Percentiles rank a stretch among this genome's conserved stretches.
Conservation (phyloP, 2,329 filamentous ascomycete genomes). For the Diplocarpon rosae region DNA sequence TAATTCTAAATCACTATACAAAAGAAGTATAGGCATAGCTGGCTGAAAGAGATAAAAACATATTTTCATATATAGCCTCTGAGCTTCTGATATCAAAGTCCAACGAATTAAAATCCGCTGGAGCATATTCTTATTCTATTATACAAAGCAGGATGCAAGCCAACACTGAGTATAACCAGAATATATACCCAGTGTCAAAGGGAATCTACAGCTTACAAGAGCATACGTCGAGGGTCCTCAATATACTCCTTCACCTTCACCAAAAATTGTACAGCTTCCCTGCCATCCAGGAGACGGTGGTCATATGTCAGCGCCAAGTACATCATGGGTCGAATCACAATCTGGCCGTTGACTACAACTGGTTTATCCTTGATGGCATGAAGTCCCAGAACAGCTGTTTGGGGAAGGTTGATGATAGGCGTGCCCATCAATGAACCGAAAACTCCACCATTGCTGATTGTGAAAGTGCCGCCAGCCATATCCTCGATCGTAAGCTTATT, state of each 20-base stretch:
- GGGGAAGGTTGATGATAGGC: constrained; percentile 94
- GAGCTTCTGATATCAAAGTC: no score
- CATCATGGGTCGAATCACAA: constrained; percentile 99
- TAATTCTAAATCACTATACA: no score
- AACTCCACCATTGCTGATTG: constrained; percentile 93
- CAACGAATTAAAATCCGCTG: no score
- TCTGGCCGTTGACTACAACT: constrained; percentile 81
- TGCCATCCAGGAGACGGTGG: constrained; percentile 86
- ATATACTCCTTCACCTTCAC: constrained; percentile 97
- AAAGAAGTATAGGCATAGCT: no score
- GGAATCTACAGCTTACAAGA: constrained; percentile 39
- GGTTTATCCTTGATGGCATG: constrained; percentile 95
- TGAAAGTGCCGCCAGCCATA: constrained; percentile 97
- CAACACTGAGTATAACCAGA: no score
- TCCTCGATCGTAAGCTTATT: constrained; percentile 97
- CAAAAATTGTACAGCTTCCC: constrained; percentile 91
- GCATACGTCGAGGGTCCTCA: constrained; percentile 88
- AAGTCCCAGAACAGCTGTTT: constrained; percentile 82
- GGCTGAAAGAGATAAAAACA: no score
- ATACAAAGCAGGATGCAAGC: constrained; percentile 8
- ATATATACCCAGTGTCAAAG: neutral
- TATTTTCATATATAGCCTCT: no score
- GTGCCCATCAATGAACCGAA: constrained; percentile 97
- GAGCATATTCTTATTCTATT: no score
- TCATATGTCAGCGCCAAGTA: constrained; percentile 96